These are phyloP conservation scores for Stephanodiscus minutulus DNA, from an alignment of 108 stramenopile species.

Conservation along the genomic window DNA sequence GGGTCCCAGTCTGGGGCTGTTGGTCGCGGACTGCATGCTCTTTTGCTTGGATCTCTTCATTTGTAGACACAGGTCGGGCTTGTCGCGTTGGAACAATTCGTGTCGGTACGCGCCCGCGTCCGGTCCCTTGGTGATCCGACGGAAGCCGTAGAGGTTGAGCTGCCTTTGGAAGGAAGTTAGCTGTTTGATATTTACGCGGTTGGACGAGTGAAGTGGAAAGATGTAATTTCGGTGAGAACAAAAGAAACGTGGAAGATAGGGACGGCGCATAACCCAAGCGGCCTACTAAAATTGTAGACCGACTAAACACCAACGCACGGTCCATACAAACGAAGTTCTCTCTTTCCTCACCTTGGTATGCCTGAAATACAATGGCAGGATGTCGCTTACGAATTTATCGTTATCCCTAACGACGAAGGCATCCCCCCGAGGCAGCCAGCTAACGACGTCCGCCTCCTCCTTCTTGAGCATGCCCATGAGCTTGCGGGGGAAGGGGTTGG, in stretches of 20 bases:
- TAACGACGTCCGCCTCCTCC: conserved; percentile 77
- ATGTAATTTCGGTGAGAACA: background rate
- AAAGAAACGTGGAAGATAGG: background rate
- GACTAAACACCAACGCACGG: background rate
- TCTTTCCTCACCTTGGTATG: conserved; percentile 74
- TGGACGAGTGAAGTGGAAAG: background rate
- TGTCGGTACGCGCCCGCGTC: conserved; percentile 94
- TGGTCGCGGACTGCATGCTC: conserved; percentile 37
- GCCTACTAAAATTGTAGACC: background rate
- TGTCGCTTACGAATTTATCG: conserved; percentile 75
- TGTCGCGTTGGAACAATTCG: conserved; percentile 89
- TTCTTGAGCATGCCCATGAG: conserved; percentile 89
- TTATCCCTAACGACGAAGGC: conserved; percentile 86
- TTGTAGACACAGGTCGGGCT: conserved; percentile 82
- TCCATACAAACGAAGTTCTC: background rate
- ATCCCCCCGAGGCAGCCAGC: conserved; percentile 87
- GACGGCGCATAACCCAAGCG: background rate
- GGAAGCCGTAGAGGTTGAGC: conserved; percentile 83
- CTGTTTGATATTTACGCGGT: background rate
- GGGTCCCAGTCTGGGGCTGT: conserved; percentile 58
- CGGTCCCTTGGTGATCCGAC: conserved; percentile 74
- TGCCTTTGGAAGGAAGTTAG: conserved; percentile 89
- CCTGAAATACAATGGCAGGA: conserved; percentile 88
- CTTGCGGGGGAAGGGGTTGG: conserved; percentile 90
- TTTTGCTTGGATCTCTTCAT: conserved; percentile 93